phyloP scores from a whole-genome alignment of 2,329 filamentous ascomycete genomes.

The Fusarium bulbicola region DNA sequence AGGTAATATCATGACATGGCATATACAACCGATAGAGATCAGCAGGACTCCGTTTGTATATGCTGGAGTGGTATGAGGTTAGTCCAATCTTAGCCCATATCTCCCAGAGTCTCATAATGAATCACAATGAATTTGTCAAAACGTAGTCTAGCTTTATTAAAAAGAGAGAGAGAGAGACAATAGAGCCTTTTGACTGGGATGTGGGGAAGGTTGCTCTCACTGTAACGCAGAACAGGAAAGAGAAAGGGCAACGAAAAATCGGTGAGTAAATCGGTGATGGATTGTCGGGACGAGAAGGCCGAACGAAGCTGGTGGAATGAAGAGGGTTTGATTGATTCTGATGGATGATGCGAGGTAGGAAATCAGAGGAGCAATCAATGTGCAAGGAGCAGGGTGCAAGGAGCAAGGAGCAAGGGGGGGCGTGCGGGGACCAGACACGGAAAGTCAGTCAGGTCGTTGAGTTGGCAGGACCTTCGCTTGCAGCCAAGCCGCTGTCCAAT shows the following conservation, averaged over 20 bases:
- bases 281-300: slow-evolving; percentile 17
- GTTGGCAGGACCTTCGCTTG: slow-evolving; percentile 46
- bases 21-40: not conserved
- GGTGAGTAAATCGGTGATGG: slow-evolving; percentile 7
- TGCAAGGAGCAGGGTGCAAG: not conserved
- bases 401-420: slow-evolving; percentile 1
- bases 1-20: slow-evolving; percentile 2
- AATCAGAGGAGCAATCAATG: slow-evolving; percentile 1
- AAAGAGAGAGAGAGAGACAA: not conserved
- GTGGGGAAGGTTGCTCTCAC: not conserved
- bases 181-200: not conserved
- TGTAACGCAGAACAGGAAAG: slow-evolving; percentile 3
- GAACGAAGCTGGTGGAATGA: slow-evolving; percentile 4
- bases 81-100: not conserved
- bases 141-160: not conserved
- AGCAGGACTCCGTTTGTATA: not conserved
- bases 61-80: not conserved
- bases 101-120: not conserved
- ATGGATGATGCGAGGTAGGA: slow-evolving; percentile 22
- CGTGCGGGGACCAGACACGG: slow-evolving; percentile 5
- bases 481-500: slow-evolving; percentile 45
- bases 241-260: not conserved
- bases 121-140: not conserved
- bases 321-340: slow-evolving; percentile 7
- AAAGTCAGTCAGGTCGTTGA: slow-evolving; percentile 24